Evolutionary conservation across 208 protist genomes (phyloP).

Genomic region (Giardia muris): DNA sequence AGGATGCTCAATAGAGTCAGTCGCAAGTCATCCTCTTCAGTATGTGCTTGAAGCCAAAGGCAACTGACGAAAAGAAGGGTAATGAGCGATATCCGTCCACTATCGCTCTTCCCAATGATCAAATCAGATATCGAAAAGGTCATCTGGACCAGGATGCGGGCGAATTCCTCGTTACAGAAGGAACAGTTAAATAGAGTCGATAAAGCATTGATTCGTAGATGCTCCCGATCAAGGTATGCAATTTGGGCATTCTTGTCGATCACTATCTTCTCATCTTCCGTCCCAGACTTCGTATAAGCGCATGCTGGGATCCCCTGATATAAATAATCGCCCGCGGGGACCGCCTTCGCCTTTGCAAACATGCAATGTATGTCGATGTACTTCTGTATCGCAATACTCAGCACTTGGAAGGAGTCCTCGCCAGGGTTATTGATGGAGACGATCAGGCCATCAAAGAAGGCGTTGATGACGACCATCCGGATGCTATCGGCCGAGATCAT

Average conservation of each 20-base stretch:
- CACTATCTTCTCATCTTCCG: background rate
- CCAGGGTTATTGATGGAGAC: background rate
- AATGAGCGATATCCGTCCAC: background rate
- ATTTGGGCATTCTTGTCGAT: background rate
- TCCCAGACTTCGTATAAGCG: background rate
- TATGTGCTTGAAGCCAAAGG: background rate
- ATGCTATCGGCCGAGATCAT: background rate
- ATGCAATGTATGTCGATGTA: background rate
- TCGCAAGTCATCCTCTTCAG: background rate
- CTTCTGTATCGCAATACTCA: background rate
- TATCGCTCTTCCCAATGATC: background rate
- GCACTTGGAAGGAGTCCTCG: background rate
- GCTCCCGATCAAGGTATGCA: background rate
- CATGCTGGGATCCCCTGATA: background rate
- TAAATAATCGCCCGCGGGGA: background rate
- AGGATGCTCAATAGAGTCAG: background rate
- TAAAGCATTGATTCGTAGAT: background rate
- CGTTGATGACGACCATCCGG: background rate
- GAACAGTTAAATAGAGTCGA: background rate
- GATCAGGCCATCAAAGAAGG: background rate
- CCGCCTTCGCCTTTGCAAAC: background rate
- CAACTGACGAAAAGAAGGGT: background rate
- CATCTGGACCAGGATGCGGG: background rate
- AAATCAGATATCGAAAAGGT: background rate
- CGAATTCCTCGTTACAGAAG: background rate